Conservation (phyloP, 108 stramenopile species). For the Schizochytrium sp. region DNA sequence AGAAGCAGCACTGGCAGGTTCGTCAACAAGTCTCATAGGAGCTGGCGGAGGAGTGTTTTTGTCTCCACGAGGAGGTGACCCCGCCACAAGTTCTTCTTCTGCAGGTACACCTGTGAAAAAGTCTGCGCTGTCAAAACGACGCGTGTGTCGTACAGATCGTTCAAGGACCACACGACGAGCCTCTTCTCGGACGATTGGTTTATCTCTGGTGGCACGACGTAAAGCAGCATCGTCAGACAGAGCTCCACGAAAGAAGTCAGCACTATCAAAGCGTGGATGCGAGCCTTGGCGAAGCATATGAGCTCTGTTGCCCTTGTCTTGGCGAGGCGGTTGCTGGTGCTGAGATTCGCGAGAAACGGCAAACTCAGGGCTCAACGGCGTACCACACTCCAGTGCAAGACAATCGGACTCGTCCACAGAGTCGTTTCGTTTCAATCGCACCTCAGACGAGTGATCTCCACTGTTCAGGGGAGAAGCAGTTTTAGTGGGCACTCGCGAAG, state of each 20-base stretch:
- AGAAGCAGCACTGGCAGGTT: not conserved
- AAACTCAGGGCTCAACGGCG: too few relatives aligned
- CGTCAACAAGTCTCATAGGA: too few relatives aligned
- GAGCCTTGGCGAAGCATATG: too few relatives aligned
- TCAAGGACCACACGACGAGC: constrained; percentile 18
- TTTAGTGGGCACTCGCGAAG: not conserved
- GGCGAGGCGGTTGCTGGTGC: too few relatives aligned
- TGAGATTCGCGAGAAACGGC: too few relatives aligned
- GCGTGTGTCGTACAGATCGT: not conserved
- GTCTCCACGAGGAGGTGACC: not conserved
- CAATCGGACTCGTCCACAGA: not conserved
- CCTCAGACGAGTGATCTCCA: not conserved
- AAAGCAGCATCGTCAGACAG: not conserved
- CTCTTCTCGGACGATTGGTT: not conserved
- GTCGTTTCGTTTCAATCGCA: constrained; percentile 4
- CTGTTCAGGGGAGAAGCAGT: too few relatives aligned
- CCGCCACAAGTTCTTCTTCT: not conserved
- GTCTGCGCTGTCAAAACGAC: constrained; percentile 40
- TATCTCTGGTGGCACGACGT: not conserved
- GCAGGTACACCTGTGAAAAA: constrained; percentile 20
- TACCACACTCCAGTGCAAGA: too few relatives aligned
- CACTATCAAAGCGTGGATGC: constrained; percentile 43
- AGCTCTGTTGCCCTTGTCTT: too few relatives aligned
- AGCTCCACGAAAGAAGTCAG: constrained; percentile 17
- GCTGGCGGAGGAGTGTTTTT: not conserved